These are phyloP conservation scores for Candida endomychidarum DNA, from an alignment of 805 yeast genomes.

Conservation along the genomic window DNA sequence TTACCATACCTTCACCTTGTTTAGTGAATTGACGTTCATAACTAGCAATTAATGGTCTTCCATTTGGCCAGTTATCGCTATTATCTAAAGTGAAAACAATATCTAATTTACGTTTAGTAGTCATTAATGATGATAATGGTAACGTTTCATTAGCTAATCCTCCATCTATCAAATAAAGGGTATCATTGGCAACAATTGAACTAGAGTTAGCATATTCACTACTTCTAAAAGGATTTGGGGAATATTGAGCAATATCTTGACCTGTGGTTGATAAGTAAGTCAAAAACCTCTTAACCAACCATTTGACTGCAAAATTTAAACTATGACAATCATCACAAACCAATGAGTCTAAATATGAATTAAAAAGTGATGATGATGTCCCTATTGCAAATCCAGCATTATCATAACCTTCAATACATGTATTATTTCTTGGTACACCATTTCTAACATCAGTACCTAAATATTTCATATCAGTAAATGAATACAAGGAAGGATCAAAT, in stretches of 20 bases:
- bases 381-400: constrained; percentile 41
- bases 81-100: constrained; percentile 39
- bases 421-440: constrained; percentile 26
- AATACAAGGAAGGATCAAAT: constrained; percentile 37
- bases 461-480: constrained; percentile 38
- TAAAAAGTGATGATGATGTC: constrained; percentile 41
- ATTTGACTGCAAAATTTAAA: constrained; percentile 26
- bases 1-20: constrained; percentile 32
- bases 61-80: constrained; percentile 34
- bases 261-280: constrained; percentile 22
- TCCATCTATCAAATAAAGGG: constrained; percentile 40
- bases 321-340: constrained; percentile 33
- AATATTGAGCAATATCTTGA: constrained; percentile 33
- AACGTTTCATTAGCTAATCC: constrained; percentile 39
- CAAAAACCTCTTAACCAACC: constrained; percentile 25
- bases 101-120: constrained; percentile 36
- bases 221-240: constrained; percentile 38
- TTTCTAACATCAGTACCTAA: constrained; percentile 34
- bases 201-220: constrained; percentile 28
- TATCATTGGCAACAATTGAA: constrained; percentile 19
- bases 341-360: constrained; percentile 33
- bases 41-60: constrained; percentile 29
- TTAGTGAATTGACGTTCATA: constrained; percentile 34
- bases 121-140: constrained; percentile 33
- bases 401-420: constrained; percentile 37